Conservation (phyloP, 192 early-diverging fungal species). For the Podila horticola region DNA sequence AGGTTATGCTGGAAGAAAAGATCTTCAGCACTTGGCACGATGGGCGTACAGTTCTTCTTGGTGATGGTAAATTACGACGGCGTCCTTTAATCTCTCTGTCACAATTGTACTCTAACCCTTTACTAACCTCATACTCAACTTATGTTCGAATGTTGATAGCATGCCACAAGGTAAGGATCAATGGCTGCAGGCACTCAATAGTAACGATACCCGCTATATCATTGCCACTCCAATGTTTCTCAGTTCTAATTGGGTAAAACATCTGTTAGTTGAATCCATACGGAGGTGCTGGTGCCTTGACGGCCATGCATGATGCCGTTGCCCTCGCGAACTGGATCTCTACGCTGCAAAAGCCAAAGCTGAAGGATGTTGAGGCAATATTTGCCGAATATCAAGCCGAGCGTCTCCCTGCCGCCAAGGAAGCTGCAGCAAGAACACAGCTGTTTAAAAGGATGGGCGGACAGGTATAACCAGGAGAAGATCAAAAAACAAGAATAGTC, state of each 20-base stretch:
- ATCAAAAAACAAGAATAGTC: too few species aligned
- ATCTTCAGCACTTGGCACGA: neutral
- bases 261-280: neutral
- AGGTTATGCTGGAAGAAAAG: slow-evolving; percentile 8
- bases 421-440: neutral
- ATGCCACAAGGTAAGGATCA: neutral
- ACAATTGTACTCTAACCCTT: too few species aligned
- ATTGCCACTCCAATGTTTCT: too few species aligned
- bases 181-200: too few species aligned
- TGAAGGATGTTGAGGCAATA: neutral
- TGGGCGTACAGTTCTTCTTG: slow-evolving; percentile 1
- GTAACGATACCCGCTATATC: too few species aligned
- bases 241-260: too few species aligned
- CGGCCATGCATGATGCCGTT: slow-evolving; percentile 5
- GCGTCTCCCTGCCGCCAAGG: neutral
- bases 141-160: neutral
- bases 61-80: neutral
- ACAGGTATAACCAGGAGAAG: neutral
- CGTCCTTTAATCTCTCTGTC: neutral
- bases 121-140: too few species aligned
- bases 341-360: neutral
- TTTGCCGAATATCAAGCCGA: slow-evolving; percentile 3
- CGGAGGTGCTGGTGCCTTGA: slow-evolving; percentile 2
- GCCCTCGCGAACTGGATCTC: slow-evolving; percentile 9
- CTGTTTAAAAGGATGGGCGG: slow-evolving; percentile 4